Conservation (phyloP, 2,329 filamentous ascomycete genomes). For the Microascus cirrosus region DNA sequence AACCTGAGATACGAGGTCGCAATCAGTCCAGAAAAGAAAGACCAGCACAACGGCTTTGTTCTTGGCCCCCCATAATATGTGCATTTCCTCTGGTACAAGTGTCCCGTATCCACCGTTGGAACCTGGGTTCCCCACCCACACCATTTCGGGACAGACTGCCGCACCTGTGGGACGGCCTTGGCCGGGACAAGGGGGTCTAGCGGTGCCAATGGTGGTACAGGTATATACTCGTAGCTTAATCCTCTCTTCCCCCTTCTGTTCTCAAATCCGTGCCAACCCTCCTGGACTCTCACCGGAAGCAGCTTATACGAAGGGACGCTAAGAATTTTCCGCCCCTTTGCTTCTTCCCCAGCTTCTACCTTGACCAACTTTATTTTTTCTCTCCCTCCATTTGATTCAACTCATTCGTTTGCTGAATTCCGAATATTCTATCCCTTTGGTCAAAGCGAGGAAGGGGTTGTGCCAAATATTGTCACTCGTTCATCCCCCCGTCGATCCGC, state of each 20-base stretch:
- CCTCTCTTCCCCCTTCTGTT: neutral
- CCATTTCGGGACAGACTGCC: neutral
- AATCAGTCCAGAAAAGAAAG: too few species aligned
- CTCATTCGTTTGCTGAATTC: neutral
- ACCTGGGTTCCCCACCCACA: neutral
- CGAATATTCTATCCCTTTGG: neutral
- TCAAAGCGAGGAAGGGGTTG: neutral
- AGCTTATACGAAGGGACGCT: neutral
- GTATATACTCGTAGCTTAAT: neutral
- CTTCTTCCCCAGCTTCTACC: neutral
- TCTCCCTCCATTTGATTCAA: neutral
- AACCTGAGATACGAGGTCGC: too few species aligned
- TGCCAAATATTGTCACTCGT: neutral
- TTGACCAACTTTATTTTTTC: neutral
- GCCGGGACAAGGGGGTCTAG: neutral
- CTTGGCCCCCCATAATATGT: too few species aligned
- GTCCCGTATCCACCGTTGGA: neutral
- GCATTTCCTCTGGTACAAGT: neutral
- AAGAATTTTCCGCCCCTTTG: constrained; percentile 2
- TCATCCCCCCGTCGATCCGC: too few species aligned
- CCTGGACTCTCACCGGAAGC: constrained; percentile 1
- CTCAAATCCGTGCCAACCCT: neutral
- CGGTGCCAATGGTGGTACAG: neutral
- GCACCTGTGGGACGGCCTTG: neutral
- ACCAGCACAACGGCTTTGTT: too few species aligned